A percentile compares a stretch with the other conserved stretches of the same genome.
Conservation (phyloP, 1,284 basidiomycete species). For the Coriolopsis trogii region DNA sequence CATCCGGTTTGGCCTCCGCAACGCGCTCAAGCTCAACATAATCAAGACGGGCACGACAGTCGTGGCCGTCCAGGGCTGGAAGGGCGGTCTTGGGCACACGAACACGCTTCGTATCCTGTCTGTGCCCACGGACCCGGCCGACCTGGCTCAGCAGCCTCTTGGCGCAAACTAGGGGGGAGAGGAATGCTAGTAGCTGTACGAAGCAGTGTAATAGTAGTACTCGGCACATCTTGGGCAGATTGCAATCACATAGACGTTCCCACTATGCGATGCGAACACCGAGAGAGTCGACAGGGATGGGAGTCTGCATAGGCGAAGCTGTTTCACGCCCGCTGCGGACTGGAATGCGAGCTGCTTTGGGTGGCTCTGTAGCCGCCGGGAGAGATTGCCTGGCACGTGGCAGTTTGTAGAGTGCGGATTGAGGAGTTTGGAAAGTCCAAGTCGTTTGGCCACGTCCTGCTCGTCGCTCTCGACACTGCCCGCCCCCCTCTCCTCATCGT, state of each 20-base stretch:
- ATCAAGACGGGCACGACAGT: constrained; percentile 91
- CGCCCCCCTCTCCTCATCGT: neutral
- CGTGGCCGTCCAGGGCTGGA: constrained; percentile 98
- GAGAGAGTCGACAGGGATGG: neutral
- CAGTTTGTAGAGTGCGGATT: neutral
- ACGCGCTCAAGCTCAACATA: constrained; percentile 86
- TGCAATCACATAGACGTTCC: constrained; percentile 14
- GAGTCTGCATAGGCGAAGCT: neutral
- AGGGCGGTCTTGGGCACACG: constrained; percentile 94
- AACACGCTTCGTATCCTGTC: constrained; percentile 81
- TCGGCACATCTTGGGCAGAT: too few species aligned
- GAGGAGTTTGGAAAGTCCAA: neutral
- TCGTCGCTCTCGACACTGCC: neutral
- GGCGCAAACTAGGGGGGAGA: constrained; percentile 29
- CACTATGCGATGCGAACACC: neutral
- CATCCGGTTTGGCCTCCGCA: constrained; percentile 88
- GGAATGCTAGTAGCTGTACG: constrained; percentile 15
- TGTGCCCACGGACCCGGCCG: constrained; percentile 85
- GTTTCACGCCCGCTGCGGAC: too few species aligned
- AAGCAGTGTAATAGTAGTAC: constrained; percentile 22
- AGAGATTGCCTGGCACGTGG: constrained; percentile 6
- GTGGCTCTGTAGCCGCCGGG: neutral
- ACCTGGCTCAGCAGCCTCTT: constrained; percentile 79
- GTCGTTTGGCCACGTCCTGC: constrained; percentile 12
- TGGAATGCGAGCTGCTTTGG: neutral